Conservation (phyloP, 2,329 filamentous ascomycete species). For the Diplodia intermedia region DNA sequence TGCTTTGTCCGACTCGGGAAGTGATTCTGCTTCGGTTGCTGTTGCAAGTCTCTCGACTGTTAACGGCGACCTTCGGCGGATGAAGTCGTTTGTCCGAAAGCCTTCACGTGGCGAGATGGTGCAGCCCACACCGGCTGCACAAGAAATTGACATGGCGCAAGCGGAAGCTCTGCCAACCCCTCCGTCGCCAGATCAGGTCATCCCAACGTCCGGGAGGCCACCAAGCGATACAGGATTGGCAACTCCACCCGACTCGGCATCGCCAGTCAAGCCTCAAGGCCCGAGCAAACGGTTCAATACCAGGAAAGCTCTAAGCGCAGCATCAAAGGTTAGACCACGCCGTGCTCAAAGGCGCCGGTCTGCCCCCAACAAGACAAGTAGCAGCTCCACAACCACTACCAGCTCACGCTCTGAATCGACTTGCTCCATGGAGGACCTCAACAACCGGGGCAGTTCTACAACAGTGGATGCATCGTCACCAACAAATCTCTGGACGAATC, state of each 20-base stretch:
- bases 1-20: conserved; percentile 22
- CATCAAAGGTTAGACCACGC: conserved; percentile 11
- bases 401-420: conserved; percentile 10
- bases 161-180: conserved; percentile 12
- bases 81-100: conserved; percentile 32
- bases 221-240: conserved; percentile 13
- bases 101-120: conserved; percentile 24
- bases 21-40: conserved; percentile 23
- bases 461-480: conserved; percentile 1
- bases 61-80: conserved; percentile 17
- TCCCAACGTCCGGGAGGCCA: conserved; percentile 10
- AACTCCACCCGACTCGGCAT: conserved; percentile 30
- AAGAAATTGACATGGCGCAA: conserved; percentile 2
- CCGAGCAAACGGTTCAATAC: conserved; percentile 15
- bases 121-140: not conserved
- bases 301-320: conserved; percentile 13
- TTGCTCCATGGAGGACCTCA: conserved; percentile 25
- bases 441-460: conserved; percentile 3
- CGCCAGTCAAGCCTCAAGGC: conserved; percentile 17
- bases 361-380: not conserved
- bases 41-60: conserved; percentile 29
- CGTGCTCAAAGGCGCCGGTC: conserved; percentile 6
- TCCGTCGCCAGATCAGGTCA: not conserved
- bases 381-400: not conserved
- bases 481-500: conserved; percentile 16